Evolutionary conservation across 2,329 filamentous ascomycete genomes (phyloP), one percentile per base, ranked within the genome.

Genomic region (Macroventuria anomochaeta): DNA sequence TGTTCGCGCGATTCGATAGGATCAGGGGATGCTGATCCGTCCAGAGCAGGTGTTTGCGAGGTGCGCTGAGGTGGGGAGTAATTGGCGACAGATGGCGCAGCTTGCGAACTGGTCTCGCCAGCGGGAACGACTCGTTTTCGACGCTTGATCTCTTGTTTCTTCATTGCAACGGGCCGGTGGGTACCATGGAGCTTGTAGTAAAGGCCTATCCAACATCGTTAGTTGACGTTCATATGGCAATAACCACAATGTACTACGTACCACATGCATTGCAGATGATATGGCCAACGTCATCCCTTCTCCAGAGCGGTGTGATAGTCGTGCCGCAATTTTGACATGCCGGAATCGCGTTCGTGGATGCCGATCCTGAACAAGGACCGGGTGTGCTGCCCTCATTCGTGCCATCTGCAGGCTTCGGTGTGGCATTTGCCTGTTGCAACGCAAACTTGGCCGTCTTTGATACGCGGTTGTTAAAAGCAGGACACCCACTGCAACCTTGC

Each of bases 251-350:
- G 2, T 11, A 8, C 11, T 25, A 83, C 88, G 72, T 83, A 96
- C 92, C 95, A 79, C 95, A 99, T 44, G 95, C 95, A 76, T 99
- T 99, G 79, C 95, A 99, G 60, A 99, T 99, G 5, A 93, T 96
- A 76, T 97, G 93, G 1, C 95, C 95, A 64, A 88, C 88, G 75
- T 96, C 93, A 71, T 97, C 95, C 67, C 95, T 85, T 69, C 95
- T 85, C 95, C 95, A 99, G 12, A 99, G 81, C 12, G 95, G 95
- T 34, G 95, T 99, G 49, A 97, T 93, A 0, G 95, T 97, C 11
- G 95, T 99, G 25, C 88, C 90, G 74, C 95, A 99, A 69, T 99
- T 99, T 72, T 97, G 93, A 65, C 95, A 99, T 11, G 95, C 93
- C 61, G 96, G 92, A 18, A 96, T 86, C 20, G 91, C 85, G 17